Base-by-base conservation (phyloP, 176 grass and related monocot species). In the Aegilops longissima region DNA sequence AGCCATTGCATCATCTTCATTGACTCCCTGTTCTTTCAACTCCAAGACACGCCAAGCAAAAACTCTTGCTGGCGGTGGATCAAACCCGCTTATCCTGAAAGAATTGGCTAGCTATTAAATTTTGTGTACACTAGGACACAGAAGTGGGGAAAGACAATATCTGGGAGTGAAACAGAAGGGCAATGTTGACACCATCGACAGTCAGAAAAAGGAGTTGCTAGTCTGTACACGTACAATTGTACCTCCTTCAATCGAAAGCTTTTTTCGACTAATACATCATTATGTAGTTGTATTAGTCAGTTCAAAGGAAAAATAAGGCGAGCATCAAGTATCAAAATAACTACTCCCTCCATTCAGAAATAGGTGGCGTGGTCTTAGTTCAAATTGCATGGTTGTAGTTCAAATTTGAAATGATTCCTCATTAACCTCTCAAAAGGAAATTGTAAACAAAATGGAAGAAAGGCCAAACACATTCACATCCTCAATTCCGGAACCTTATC, bases 41-140 rank as follows among this genome's bases (percentile, higher is more conserved):
- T 98, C 92, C 77, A 98, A 75, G 31, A 98, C 82, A 77, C 90
- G 87, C 92, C 92, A 98, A 84, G 93, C 93, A 77, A 98, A 98
- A 89, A 96, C 79, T 91, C 93, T 85, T 36, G 96, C 89, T 69
- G 93, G 90, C 67, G 96, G 93, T 35, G 93, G 90, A 89, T 91
- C 93, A 86, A 92, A 93, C 33, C 84, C 90, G 61, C 88, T 92
- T 92, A 98, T 86, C 82, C 96, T 98, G 82, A 68, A 84, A 87
- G 35, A 51, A 70, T 59, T 10, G 66, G 67, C 9, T 7, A 13
- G 20, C 9, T 33, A 34, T 25, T 34, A 34, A 39, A 38, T 40
- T 47, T 27, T 27, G 29, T 38, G 30, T 29, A 78, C 8, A 69
- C 21, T 6, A 35, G 84, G 66, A 59, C 8, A 24, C 13, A 76